Conservation (phyloP, 192 early-diverging fungal genomes). For the Entrophospora sp. region DNA sequence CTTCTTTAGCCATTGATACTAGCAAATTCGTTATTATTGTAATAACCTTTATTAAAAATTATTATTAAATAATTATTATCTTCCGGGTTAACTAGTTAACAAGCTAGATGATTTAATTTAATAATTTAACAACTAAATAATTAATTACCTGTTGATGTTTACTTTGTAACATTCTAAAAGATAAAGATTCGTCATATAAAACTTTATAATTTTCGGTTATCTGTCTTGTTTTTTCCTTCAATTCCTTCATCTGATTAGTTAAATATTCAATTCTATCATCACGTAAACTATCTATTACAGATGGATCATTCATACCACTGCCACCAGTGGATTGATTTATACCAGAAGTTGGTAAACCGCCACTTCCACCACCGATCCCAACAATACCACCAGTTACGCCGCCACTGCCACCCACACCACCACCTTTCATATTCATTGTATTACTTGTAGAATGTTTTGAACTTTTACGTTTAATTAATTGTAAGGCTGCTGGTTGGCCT, state of each 20-base stretch:
- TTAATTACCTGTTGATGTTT: slow-evolving; percentile 15
- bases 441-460: background rate
- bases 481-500: slow-evolving; percentile 56
- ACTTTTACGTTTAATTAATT: slow-evolving; percentile 61
- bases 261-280: slow-evolving; percentile 18
- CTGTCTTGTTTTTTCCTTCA: slow-evolving; percentile 7
- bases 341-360: background rate
- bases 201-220: slow-evolving; percentile 17
- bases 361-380: background rate
- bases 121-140: background rate
- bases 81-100: too few species aligned
- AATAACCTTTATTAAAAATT: slow-evolving; percentile 7
- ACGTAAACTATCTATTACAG: background rate
- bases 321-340: background rate
- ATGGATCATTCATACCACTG: background rate
- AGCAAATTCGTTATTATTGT: slow-evolving; percentile 14
- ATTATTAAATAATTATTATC: background rate
- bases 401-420: background rate
- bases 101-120: too few species aligned
- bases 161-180: slow-evolving; percentile 15
- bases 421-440: slow-evolving; percentile 5
- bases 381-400: background rate
- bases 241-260: slow-evolving; percentile 13
- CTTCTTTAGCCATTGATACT: slow-evolving; percentile 6
- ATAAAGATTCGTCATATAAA: slow-evolving; percentile 13